Base-by-base conservation (phyloP, 1,284 basidiomycete species). In the Cystobasidium slooffiae region DNA sequence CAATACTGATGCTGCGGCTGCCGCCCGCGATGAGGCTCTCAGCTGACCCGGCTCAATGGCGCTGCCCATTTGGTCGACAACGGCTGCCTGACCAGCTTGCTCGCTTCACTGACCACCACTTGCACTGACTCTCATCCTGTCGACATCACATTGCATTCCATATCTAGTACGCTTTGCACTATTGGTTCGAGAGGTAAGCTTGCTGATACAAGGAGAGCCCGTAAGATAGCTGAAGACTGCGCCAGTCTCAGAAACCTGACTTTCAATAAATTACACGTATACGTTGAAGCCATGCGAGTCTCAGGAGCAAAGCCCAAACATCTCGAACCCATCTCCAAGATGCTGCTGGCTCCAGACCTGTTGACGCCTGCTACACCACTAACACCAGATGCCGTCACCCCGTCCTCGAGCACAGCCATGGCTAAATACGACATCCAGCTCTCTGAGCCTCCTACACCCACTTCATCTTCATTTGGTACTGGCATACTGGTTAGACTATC, bases 381-480 rank as follows among this genome's bases (percentile, higher is more conserved):
- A 14, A 73, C 61, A 14, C 70, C 70, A 18, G 44, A 41, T 9
- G 55, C 41, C 44, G 70, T 66, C 63, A 62, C 39, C 39, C 70
- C 62, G 10, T 65, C 62, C 7, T 66, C 70, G 10, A 44, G 56
- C 49, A 70, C 58, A n/a, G 56, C 68, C 37, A 43, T 70, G 22
- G 37, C 24, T 37, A 47, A 66, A 31, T 39, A 24, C 18, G 49
- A 63, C n/a, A 31, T 73, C 51, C 22, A 39, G n/a, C 70, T 73
- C 41, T 73, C 70, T 59, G 59, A 61, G 20, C 70, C 70, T 56
- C 63, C 70, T 18, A 73, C 70, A 10, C 70, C 70, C 10, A 66
- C 63, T 10, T 65, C 58, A 8, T 52, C 62, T 12, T 5, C 56
- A 10, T 73, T 62, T 24, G 70, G 70, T 24, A 73, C 52, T 20